These are phyloP conservation scores for Daldinia loculata DNA, from an alignment of 495 filamentous ascomycete genomes.

Conservation along the genomic window DNA sequence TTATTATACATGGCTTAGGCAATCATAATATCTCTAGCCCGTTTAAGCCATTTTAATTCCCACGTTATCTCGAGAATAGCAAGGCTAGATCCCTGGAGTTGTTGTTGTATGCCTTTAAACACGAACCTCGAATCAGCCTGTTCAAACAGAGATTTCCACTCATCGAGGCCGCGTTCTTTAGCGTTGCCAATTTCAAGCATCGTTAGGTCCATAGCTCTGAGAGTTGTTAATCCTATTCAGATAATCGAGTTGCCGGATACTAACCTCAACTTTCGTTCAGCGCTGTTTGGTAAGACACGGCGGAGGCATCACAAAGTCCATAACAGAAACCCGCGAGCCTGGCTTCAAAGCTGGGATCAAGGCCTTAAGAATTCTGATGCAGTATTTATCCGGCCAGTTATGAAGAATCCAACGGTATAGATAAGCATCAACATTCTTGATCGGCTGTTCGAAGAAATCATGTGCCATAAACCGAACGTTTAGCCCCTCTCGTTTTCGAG, in stretches of 20 bases:
- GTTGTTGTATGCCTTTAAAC: conserved; percentile 14
- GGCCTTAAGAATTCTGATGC: conserved; percentile 50
- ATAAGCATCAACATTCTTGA: conserved; percentile 62
- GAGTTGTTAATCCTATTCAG: background rate
- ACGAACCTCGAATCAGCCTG: conserved; percentile 21
- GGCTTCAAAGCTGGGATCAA: conserved; percentile 52
- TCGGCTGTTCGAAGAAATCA: conserved; percentile 61
- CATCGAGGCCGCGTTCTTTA: conserved; percentile 2
- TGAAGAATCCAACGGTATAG: conserved; percentile 64
- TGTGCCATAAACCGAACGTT: conserved; percentile 55
- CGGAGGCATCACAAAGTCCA: conserved; percentile 51
- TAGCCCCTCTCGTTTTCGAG: conserved; percentile 13
- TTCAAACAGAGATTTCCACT: conserved; percentile 40
- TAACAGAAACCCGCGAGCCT: conserved; percentile 51
- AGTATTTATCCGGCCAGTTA: conserved; percentile 57
- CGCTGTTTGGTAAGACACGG: conserved; percentile 26
- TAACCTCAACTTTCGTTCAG: conserved; percentile 19
- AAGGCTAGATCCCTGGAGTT: conserved; percentile 9
- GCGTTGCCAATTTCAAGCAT: too few relatives aligned
- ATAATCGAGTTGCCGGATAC: background rate
- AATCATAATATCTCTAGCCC: too few relatives aligned
- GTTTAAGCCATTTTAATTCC: background rate
- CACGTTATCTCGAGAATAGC: conserved; percentile 10
- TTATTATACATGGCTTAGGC: too few relatives aligned
- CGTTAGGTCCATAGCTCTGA: too few relatives aligned